Evolutionary conservation across 2,329 filamentous ascomycete species (phyloP).

Genomic region (Pseudogymnoascus sp.): DNA sequence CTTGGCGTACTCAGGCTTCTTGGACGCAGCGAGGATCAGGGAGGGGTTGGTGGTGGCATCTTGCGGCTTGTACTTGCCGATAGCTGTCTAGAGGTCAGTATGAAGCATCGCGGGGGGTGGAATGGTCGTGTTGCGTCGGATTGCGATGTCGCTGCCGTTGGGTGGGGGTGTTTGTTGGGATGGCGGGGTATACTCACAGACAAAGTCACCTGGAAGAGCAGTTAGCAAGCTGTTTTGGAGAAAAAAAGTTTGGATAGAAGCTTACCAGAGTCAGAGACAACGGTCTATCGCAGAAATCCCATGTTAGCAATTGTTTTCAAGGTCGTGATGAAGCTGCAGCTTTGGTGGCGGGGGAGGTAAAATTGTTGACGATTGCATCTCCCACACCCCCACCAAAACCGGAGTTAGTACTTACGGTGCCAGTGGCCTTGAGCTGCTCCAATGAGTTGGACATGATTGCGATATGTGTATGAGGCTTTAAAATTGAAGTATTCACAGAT

Average conservation of each 20-base stretch:
- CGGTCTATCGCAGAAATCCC: slow-evolving; percentile 51
- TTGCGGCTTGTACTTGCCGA: slow-evolving; percentile 99
- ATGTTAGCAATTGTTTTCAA: slow-evolving; percentile 15
- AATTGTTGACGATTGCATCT: neutral
- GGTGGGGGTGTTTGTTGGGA: slow-evolving; percentile 12
- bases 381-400: neutral
- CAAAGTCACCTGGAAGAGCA: slow-evolving; percentile 57
- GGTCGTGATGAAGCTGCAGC: slow-evolving; percentile 13
- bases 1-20: slow-evolving; percentile 93
- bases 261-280: slow-evolving; percentile 94
- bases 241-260: slow-evolving; percentile 10
- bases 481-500: slow-evolving; percentile 8
- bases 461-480: slow-evolving; percentile 10
- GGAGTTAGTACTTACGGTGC: slow-evolving; percentile 66
- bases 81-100: slow-evolving; percentile 53
- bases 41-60: slow-evolving; percentile 99
- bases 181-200: slow-evolving; percentile 48
- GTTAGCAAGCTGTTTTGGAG: slow-evolving; percentile 17
- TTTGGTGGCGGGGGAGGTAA: neutral
- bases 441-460: slow-evolving; percentile 72
- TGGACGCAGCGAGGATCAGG: slow-evolving; percentile 93
- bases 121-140: neutral
- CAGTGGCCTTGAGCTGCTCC: slow-evolving; percentile 92
- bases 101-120: slow-evolving; percentile 15
- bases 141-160: neutral